Percentiles rank a stretch among this genome's conserved stretches.
Evolutionary conservation across 2,329 filamentous ascomycete genomes (phyloP).

Genomic region (Chaetothyriales sp.): DNA sequence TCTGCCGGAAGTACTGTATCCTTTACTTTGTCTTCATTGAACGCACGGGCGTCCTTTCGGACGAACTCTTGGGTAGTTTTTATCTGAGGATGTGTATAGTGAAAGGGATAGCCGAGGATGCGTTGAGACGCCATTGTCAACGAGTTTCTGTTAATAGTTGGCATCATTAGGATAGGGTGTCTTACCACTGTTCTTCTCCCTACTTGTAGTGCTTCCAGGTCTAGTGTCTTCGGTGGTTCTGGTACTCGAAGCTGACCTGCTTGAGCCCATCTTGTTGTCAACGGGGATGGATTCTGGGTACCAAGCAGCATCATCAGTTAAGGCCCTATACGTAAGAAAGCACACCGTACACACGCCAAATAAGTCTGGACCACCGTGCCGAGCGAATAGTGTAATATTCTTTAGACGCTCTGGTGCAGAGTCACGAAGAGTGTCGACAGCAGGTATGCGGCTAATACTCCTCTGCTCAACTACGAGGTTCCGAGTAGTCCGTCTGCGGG

Average conservation of each 20-base stretch:
- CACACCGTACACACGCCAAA: slow-evolving; percentile 24
- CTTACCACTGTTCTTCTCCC: too few relatives aligned
- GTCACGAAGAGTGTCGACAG: slow-evolving; percentile 1
- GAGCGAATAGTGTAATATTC: slow-evolving; percentile 20
- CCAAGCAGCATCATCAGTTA: slow-evolving; percentile 9
- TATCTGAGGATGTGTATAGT: slow-evolving; percentile 16
- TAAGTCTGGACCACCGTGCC: slow-evolving; percentile 25
- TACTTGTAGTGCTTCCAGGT: slow-evolving; percentile 7
- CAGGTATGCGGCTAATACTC: background rate
- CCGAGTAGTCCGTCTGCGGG: slow-evolving; percentile 2
- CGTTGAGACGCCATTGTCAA: slow-evolving; percentile 23
- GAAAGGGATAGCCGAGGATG: slow-evolving; percentile 15
- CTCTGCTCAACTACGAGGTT: too few relatives aligned
- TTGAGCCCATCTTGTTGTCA: slow-evolving; percentile 14
- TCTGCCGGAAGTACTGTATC: slow-evolving; percentile 22
- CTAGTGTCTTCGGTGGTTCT: slow-evolving; percentile 19
- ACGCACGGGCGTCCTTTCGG: slow-evolving; percentile 9
- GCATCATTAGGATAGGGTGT: slow-evolving; percentile 15
- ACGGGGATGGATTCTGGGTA: slow-evolving; percentile 11
- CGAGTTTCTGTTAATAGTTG: slow-evolving; percentile 26
- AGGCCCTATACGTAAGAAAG: slow-evolving; percentile 6
- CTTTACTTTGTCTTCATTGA: slow-evolving; percentile 24
- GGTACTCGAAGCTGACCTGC: slow-evolving; percentile 11
- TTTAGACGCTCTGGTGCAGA: slow-evolving; percentile 2
- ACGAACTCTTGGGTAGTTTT: slow-evolving; percentile 21